Percentiles rank a stretch among this genome's conserved stretches.
These are phyloP conservation scores for Solanum acaule DNA, from an alignment of 257 asterid genomes.

Conservation along the genomic window DNA sequence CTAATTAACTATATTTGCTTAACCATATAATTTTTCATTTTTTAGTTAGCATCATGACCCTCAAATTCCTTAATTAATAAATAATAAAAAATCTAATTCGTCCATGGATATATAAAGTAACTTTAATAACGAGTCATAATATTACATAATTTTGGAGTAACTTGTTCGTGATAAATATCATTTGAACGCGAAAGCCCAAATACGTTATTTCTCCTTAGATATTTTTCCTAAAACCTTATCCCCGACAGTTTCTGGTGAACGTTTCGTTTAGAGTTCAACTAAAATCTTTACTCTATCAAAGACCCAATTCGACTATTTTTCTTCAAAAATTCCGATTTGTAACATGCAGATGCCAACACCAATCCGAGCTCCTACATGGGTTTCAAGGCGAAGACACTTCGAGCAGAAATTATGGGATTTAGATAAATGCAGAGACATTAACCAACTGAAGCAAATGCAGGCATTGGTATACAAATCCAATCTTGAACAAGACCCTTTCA, in stretches of 20 bases:
- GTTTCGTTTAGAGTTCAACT: neutral
- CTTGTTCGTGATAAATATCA: too few species aligned
- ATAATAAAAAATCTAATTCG: too few species aligned
- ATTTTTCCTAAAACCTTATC: neutral
- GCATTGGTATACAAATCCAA: constrained; percentile 54
- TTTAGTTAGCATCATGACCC: too few species aligned
- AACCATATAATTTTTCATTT: too few species aligned
- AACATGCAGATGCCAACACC: constrained; percentile 52
- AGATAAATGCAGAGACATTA: constrained; percentile 55
- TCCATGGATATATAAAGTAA: too few species aligned
- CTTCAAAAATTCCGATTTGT: neutral
- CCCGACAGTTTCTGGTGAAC: neutral
- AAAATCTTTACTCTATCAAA: neutral
- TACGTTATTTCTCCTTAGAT: neutral
- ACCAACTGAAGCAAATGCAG: constrained; percentile 49
- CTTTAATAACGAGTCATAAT: too few species aligned
- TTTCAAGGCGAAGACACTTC: constrained; percentile 49
- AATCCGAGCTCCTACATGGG: constrained; percentile 49
- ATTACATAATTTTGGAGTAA: too few species aligned
- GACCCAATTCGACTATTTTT: neutral
- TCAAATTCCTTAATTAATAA: too few species aligned
- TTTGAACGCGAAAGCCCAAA: too few species aligned
- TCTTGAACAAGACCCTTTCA: constrained; percentile 46
- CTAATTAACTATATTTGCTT: too few species aligned
- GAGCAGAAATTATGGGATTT: constrained; percentile 54